Percentiles rank a stretch among this genome's conserved stretches.
These are phyloP conservation scores for Secale cereale DNA, from an alignment of 176 grass and related monocot genomes.

Conservation along the genomic window DNA sequence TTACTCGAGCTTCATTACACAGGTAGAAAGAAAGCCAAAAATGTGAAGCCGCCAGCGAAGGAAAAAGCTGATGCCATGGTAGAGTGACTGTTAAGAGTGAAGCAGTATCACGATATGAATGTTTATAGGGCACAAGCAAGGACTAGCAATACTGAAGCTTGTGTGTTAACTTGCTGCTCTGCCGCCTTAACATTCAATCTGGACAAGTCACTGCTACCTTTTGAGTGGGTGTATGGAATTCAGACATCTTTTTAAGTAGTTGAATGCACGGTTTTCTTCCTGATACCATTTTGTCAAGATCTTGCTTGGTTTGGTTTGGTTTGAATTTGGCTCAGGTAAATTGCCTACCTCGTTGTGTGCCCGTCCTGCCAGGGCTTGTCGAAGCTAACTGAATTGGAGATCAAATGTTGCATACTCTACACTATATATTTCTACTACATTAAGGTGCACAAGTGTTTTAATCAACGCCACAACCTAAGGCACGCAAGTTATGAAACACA, in stretches of 20 bases:
- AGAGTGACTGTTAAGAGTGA: conserved; percentile 34
- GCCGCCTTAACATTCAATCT: not conserved
- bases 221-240: conserved; percentile 16
- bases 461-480: not conserved
- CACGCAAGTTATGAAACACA: not conserved
- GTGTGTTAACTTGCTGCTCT: not conserved
- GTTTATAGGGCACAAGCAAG: conserved; percentile 16
- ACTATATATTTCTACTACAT: not conserved
- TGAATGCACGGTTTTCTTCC: not conserved
- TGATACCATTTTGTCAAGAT: not conserved
- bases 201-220: conserved; percentile 5
- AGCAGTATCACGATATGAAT: not conserved
- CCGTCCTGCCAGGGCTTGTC: not conserved
- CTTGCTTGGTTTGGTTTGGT: not conserved
- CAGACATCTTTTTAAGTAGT: not conserved
- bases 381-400: not conserved
- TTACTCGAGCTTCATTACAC: conserved; percentile 11
- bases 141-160: not conserved
- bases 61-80: conserved; percentile 52
- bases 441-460: too few species aligned
- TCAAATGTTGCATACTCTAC: not conserved
- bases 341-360: not conserved
- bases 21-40: conserved; percentile 71
- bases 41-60: conserved; percentile 12
- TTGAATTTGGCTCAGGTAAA: not conserved